Evolutionary conservation across 257 asterid genomes (phyloP).

Genomic region (Fraxinus pennsylvanica): DNA sequence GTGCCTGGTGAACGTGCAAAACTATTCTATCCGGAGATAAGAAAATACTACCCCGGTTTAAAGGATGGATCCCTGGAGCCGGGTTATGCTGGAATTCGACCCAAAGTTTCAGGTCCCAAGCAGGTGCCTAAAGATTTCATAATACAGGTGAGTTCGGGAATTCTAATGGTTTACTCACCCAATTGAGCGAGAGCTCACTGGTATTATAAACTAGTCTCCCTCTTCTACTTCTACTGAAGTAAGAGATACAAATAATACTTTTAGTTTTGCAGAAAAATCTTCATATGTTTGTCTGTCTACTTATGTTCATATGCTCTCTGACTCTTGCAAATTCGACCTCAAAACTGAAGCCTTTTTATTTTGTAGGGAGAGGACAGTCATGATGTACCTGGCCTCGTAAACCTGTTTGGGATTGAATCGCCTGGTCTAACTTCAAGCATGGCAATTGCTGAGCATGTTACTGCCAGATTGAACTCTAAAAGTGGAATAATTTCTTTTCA

Average conservation of each 20-base stretch:
- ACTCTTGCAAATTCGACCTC: neutral
- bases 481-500: neutral
- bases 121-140: conserved; percentile 63
- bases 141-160: conserved; percentile 54
- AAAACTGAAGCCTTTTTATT: neutral
- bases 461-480: conserved; percentile 34
- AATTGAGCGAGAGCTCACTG: too few species aligned
- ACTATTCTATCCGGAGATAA: conserved; percentile 64
- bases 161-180: neutral
- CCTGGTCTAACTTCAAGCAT: conserved; percentile 81
- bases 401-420: conserved; percentile 84
- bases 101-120: conserved; percentile 69
- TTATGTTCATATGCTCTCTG: neutral
- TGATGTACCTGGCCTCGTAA: conserved; percentile 59
- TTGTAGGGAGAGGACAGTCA: conserved; percentile 71
- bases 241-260: too few species aligned
- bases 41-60: conserved; percentile 68
- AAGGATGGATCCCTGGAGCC: conserved; percentile 75
- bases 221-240: too few species aligned
- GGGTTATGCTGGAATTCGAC: conserved; percentile 80
- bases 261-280: too few species aligned
- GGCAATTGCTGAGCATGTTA: conserved; percentile 79
- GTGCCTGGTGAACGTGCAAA: conserved; percentile 61
- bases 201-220: neutral
- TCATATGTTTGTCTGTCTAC: neutral